phyloP scores from a whole-genome alignment of 2,329 filamentous ascomycete species.

The Fusarium sp. region DNA sequence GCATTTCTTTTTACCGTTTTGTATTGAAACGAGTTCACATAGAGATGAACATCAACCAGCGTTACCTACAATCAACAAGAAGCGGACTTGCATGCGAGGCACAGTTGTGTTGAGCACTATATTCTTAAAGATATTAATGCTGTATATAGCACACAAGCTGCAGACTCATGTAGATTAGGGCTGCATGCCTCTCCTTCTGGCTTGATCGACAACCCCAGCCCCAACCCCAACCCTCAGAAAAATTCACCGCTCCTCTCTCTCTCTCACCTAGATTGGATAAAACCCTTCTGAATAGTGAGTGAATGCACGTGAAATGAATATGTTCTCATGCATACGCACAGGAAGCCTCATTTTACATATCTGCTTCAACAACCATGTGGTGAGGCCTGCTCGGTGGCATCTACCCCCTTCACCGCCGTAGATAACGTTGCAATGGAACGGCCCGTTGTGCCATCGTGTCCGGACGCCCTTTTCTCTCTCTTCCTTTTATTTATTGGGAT shows the following conservation, averaged over 20 bases:
- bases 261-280: conserved; percentile 8
- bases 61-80: not conserved
- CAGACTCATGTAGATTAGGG: conserved; percentile 32
- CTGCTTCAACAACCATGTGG: conserved; percentile 21
- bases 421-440: conserved; percentile 22
- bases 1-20: not conserved
- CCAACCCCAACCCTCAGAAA: conserved; percentile 1
- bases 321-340: conserved; percentile 19
- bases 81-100: conserved; percentile 2
- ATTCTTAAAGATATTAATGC: not conserved
- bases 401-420: conserved; percentile 31
- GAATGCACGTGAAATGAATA: conserved; percentile 24
- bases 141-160: conserved; percentile 19
- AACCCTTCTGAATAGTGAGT: conserved; percentile 4
- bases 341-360: conserved; percentile 36
- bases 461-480: conserved; percentile 5
- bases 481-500: not conserved
- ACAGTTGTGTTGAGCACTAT: not conserved
- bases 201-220: conserved; percentile 34
- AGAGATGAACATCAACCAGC: too few species aligned
- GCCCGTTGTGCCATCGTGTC: conserved; percentile 6
- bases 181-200: conserved; percentile 36
- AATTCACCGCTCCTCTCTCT: conserved; percentile 32
- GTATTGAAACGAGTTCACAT: not conserved
- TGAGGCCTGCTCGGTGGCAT: conserved; percentile 22